phyloP scores from a whole-genome alignment of 2,329 filamentous ascomycete species.

The Juglanconis juglandina region DNA sequence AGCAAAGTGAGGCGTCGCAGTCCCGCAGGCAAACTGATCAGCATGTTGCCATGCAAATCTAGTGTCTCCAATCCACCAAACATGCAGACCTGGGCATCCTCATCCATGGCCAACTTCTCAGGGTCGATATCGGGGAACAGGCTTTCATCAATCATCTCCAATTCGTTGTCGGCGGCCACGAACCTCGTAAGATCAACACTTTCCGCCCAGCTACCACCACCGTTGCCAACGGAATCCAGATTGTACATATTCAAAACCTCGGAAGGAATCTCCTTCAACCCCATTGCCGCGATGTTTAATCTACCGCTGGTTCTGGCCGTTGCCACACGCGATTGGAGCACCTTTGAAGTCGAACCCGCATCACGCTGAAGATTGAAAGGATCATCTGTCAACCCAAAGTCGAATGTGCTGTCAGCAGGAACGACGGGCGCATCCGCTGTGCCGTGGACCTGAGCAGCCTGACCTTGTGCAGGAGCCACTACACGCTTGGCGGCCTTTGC shows the following conservation, averaged over 20 bases:
- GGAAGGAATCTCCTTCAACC: slow-evolving; percentile 71
- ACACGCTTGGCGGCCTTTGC: slow-evolving; percentile 78
- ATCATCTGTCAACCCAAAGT: slow-evolving; percentile 58
- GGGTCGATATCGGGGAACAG: slow-evolving; percentile 73
- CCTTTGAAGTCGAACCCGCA: slow-evolving; percentile 58
- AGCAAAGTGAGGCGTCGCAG: slow-evolving; percentile 69
- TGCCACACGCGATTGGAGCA: slow-evolving; percentile 70
- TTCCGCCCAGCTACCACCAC: slow-evolving; percentile 78
- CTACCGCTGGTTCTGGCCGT: slow-evolving; percentile 73
- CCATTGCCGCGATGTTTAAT: slow-evolving; percentile 84
- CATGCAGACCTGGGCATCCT: slow-evolving; percentile 66
- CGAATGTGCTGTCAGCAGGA: slow-evolving; percentile 48
- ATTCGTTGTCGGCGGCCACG: slow-evolving; percentile 84
- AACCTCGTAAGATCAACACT: slow-evolving; percentile 82
- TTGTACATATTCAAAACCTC: slow-evolving; percentile 92
- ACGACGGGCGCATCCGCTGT: slow-evolving; percentile 36
- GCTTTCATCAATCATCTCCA: slow-evolving; percentile 68
- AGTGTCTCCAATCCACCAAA: slow-evolving; percentile 79
- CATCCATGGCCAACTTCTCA: slow-evolving; percentile 56
- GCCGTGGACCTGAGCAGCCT: slow-evolving; percentile 17
- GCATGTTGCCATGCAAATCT: slow-evolving; percentile 81
- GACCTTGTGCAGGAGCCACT: slow-evolving; percentile 19
- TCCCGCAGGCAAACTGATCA: slow-evolving; percentile 71
- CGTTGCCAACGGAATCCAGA: slow-evolving; percentile 61
- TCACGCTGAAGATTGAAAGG: slow-evolving; percentile 67